These are phyloP conservation scores for Xylaria sp. DNA, from an alignment of 2,329 filamentous ascomycete species.

Conservation along the genomic window DNA sequence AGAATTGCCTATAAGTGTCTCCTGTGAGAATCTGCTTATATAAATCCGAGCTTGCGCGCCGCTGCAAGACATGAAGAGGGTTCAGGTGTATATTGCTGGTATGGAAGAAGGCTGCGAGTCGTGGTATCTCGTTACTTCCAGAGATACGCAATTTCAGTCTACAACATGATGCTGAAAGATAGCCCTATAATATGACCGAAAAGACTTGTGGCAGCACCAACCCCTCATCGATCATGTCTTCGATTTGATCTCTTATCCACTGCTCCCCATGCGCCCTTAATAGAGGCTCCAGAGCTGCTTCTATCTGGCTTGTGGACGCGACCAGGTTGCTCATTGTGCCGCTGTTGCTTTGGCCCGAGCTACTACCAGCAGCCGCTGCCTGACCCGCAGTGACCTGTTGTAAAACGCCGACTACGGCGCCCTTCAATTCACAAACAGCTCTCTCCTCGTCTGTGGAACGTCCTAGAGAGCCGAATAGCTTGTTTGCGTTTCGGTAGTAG, in stretches of 20 bases:
- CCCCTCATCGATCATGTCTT: constrained; percentile 32
- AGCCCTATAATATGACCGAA: constrained; percentile 17
- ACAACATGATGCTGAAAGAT: not conserved
- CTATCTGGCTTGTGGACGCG: constrained; percentile 24
- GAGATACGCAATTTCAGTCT: not conserved
- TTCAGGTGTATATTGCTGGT: not conserved
- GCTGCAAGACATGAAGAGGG: not conserved
- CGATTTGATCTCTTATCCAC: constrained; percentile 35
- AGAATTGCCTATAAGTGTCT: not conserved
- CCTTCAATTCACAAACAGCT: constrained; percentile 34
- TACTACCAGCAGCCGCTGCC: constrained; percentile 15
- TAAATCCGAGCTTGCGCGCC: not conserved
- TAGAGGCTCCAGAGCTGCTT: constrained; percentile 19
- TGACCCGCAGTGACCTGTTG: constrained; percentile 28
- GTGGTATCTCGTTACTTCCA: not conserved
- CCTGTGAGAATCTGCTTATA: not conserved
- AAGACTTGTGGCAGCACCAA: constrained; percentile 32
- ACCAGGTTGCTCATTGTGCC: not conserved
- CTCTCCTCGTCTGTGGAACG: constrained; percentile 26
- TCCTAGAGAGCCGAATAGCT: constrained; percentile 38
- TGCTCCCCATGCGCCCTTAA: constrained; percentile 18
- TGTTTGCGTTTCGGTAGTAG: constrained; percentile 50
- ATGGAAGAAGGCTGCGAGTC: not conserved
- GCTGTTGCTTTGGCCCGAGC: constrained; percentile 21
- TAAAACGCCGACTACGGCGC: constrained; percentile 33